phyloP scores from a whole-genome alignment of 805 yeast genomes.

The Candida gorgasii region DNA sequence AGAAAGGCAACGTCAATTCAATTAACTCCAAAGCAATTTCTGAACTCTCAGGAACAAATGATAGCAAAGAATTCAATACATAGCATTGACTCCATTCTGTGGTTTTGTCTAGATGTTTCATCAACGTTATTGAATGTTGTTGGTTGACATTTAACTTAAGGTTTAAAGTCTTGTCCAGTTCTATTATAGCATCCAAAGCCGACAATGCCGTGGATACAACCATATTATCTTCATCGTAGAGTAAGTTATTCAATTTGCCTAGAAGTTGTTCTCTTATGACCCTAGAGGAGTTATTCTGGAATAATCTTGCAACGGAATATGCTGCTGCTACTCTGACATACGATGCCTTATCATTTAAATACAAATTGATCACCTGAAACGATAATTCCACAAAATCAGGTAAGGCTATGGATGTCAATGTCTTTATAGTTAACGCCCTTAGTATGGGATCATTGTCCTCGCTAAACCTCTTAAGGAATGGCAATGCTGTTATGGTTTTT shows the following conservation, averaged over 20 bases:
- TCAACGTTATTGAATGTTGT: constrained; percentile 37
- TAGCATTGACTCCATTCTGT: constrained; percentile 77
- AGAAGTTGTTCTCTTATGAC: constrained; percentile 47
- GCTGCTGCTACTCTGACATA: constrained; percentile 70
- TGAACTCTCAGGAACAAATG: constrained; percentile 69
- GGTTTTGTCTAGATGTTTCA: constrained; percentile 33
- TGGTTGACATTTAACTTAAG: constrained; percentile 50
- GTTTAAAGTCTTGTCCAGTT: constrained; percentile 48
- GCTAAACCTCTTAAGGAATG: constrained; percentile 54
- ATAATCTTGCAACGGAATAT: constrained; percentile 65
- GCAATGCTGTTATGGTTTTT: constrained; percentile 54
- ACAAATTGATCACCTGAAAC: constrained; percentile 35
- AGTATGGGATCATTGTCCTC: constrained; percentile 47
- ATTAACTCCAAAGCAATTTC: constrained; percentile 66
- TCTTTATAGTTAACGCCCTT: constrained; percentile 62
- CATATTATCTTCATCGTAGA: constrained; percentile 57
- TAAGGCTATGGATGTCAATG: constrained; percentile 60
- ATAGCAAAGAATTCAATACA: constrained; percentile 62
- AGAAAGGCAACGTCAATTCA: constrained; percentile 63
- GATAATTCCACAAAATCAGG: constrained; percentile 52
- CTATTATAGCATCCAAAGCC: constrained; percentile 64
- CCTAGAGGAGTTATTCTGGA: constrained; percentile 52
- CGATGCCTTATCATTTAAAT: constrained; percentile 50
- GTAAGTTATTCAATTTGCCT: constrained; percentile 48
- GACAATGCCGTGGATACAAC: constrained; percentile 76